Percentiles rank a stretch among this genome's conserved stretches.
Conservation (phyloP, 139 green algal species). For the Micractinium conductrix region DNA sequence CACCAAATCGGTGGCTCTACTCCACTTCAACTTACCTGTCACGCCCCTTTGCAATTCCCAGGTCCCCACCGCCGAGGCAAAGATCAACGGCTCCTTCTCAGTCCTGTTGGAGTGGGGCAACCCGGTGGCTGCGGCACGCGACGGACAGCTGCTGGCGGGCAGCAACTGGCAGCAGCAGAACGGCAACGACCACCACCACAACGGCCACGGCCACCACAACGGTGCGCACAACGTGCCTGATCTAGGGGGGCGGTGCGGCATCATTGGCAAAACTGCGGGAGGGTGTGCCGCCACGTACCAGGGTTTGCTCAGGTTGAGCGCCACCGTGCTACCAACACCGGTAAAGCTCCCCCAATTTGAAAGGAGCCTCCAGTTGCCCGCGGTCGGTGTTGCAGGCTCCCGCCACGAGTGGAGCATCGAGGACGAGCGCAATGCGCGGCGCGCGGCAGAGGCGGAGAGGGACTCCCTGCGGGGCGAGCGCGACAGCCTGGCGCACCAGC, state of each 20-base stretch:
- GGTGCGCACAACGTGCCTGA: too few species aligned
- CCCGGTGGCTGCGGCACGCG: neutral
- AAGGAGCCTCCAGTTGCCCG: neutral
- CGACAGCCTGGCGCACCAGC: constrained; percentile 10
- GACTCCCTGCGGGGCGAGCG: constrained; percentile 9
- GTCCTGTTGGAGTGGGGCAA: constrained; percentile 11
- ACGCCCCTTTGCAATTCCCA: neutral
- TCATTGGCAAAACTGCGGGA: too few species aligned
- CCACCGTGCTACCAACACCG: too few species aligned
- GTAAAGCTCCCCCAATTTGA: too few species aligned
- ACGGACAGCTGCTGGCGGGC: neutral
- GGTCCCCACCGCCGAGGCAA: neutral
- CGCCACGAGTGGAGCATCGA: neutral
- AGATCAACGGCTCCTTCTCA: neutral
- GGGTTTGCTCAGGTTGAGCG: too few species aligned
- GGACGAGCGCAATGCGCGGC: neutral
- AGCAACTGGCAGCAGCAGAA: neutral
- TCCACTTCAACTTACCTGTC: too few species aligned
- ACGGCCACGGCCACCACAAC: neutral
- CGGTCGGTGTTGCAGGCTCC: neutral
- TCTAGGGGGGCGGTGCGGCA: too few species aligned
- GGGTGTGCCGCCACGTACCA: too few species aligned
- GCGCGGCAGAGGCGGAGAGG: constrained; percentile 7
- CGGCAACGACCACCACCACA: neutral
- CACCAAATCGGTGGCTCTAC: too few species aligned